These are phyloP conservation scores for Malus hybrid DNA, from an alignment of 331 rosid species.

Conservation along the genomic window DNA sequence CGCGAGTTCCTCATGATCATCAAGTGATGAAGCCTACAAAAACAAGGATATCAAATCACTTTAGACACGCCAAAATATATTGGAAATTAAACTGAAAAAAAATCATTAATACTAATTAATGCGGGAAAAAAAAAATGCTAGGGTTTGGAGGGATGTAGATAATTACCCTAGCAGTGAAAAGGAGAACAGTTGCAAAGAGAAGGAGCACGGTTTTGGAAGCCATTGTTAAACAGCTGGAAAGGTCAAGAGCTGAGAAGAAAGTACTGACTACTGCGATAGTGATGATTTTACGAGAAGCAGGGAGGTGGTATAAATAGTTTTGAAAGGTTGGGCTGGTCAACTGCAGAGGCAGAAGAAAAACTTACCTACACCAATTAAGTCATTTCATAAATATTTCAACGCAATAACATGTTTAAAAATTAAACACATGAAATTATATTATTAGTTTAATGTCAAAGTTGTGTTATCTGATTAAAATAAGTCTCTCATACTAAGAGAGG, in stretches of 20 bases:
- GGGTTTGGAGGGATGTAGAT: background rate
- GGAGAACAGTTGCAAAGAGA: slow-evolving; percentile 11
- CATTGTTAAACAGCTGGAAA: slow-evolving; percentile 13
- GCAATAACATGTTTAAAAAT: too few species aligned
- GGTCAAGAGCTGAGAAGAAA: background rate
- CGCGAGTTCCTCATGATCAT: background rate
- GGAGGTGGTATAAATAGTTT: background rate
- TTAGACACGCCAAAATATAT: background rate
- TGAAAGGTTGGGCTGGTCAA: background rate
- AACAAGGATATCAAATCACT: background rate
- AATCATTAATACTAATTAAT: background rate
- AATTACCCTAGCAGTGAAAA: slow-evolving; percentile 14
- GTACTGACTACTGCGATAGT: background rate
- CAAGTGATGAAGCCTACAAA: slow-evolving; percentile 17
- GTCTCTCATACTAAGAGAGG: too few species aligned
- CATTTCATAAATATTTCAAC: too few species aligned
- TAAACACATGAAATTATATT: too few species aligned
- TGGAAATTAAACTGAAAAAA: background rate
- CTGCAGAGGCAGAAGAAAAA: too few species aligned
- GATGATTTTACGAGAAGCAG: background rate
- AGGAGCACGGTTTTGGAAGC: slow-evolving; percentile 18
- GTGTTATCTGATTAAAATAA: too few species aligned
- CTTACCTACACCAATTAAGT: too few species aligned
- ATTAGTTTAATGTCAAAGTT: too few species aligned
- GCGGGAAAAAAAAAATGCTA: too few species aligned